These are phyloP conservation scores for Bretziella fagacearum DNA, from an alignment of 2,329 filamentous ascomycete genomes.

Conservation along the genomic window DNA sequence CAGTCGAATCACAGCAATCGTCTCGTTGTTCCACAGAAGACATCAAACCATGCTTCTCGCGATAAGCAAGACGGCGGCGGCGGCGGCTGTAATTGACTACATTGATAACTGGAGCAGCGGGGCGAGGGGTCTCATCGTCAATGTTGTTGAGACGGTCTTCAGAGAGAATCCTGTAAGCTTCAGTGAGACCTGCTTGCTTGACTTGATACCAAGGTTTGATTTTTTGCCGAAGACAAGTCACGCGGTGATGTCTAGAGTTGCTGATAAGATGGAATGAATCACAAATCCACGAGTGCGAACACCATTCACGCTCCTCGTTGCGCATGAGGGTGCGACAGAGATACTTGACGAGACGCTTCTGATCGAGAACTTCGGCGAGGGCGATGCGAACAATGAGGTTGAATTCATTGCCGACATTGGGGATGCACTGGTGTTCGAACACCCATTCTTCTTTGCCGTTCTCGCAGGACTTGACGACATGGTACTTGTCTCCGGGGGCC, in stretches of 20 bases:
- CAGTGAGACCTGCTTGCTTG: conserved; percentile 5
- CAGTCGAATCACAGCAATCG: not conserved
- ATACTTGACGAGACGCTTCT: not conserved
- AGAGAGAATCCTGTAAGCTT: not conserved
- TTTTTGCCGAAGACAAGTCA: conserved; percentile 7
- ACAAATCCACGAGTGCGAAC: conserved; percentile 10
- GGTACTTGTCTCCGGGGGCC: conserved; percentile 5
- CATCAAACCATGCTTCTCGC: conserved; percentile 1
- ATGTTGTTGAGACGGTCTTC: conserved; percentile 1
- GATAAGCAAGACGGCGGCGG: conserved; percentile 3
- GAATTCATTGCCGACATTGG: not conserved
- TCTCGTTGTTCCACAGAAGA: not conserved
- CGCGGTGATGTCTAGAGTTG: not conserved
- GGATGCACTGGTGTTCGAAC: conserved; percentile 4
- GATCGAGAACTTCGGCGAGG: conserved; percentile 10
- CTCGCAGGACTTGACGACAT: not conserved
- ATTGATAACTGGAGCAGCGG: conserved; percentile 1
- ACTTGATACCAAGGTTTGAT: conserved; percentile 11
- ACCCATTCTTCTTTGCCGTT: no score
- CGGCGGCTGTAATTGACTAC: not conserved
- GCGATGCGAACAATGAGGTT: conserved; percentile 11
- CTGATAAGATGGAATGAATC: conserved; percentile 8
- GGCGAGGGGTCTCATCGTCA: not conserved
- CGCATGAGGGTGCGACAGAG: conserved; percentile 6
- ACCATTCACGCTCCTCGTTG: not conserved